Evolutionary conservation across 2,329 filamentous ascomycete species (phyloP).

Genomic region (Phyllosticta citrichinensis): DNA sequence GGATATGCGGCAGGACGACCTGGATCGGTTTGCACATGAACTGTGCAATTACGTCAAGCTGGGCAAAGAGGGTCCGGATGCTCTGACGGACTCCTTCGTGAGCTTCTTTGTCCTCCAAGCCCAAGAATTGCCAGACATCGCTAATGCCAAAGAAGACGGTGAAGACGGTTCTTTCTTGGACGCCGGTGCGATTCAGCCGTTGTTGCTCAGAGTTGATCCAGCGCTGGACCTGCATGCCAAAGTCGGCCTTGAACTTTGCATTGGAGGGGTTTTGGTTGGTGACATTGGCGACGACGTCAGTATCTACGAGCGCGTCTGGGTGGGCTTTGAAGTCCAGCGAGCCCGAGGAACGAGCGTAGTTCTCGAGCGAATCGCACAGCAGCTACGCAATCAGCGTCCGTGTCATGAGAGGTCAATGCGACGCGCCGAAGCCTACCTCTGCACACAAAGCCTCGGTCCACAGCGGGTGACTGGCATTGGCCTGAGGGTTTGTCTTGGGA

Average conservation of each 20-base stretch:
- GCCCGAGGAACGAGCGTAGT: constrained; percentile 26
- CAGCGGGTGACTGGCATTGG: constrained; percentile 21
- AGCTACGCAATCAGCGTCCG: constrained; percentile 18
- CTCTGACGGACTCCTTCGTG: constrained; percentile 23
- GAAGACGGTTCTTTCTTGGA: constrained; percentile 24
- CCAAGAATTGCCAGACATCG: constrained; percentile 26
- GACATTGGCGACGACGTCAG: constrained; percentile 21
- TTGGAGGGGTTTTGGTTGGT: constrained; percentile 15
- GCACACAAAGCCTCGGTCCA: constrained; percentile 29
- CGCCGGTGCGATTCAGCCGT: constrained; percentile 16
- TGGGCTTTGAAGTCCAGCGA: constrained; percentile 9
- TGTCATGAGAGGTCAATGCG: background rate
- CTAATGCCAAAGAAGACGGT: constrained; percentile 28
- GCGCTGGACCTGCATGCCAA: constrained; percentile 28
- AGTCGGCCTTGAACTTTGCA: constrained; percentile 19
- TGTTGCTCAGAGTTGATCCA: constrained; percentile 22
- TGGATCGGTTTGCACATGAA: constrained; percentile 17
- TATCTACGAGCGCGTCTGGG: constrained; percentile 23
- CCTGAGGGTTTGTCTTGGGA: constrained; percentile 19
- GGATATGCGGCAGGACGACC: constrained; percentile 22
- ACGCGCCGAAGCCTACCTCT: constrained; percentile 18
- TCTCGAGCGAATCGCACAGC: constrained; percentile 26
- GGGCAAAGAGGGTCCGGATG: constrained; percentile 23
- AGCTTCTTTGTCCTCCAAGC: constrained; percentile 19
- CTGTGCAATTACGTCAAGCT: constrained; percentile 24